Percentiles rank a stretch among this genome's conserved stretches.
phyloP scores from a whole-genome alignment of 23 red algal genomes.

The Pyropia yezoensis region DNA sequence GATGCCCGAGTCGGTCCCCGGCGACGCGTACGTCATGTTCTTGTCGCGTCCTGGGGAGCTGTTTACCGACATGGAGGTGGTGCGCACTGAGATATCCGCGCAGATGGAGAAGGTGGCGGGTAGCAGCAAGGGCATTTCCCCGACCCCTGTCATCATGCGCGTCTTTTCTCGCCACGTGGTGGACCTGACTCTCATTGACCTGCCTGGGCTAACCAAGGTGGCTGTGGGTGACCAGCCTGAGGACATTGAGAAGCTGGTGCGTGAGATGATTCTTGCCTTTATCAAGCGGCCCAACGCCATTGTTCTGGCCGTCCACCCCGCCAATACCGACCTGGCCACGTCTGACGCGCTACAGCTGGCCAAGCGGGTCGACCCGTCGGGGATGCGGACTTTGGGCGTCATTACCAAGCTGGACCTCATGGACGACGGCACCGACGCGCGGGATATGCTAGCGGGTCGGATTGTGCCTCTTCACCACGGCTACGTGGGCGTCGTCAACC shows the following conservation, averaged over 20 bases:
- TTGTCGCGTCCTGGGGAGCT: conserved; percentile 50
- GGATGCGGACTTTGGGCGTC: conserved; percentile 85
- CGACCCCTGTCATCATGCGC: conserved; percentile 83
- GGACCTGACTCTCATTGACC: conserved; percentile 92
- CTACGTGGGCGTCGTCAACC: conserved; percentile 92
- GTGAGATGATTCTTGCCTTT: conserved; percentile 86
- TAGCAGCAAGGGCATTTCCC: conserved; percentile 81
- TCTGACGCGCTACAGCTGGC: conserved; percentile 97
- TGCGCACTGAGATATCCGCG: conserved; percentile 68
- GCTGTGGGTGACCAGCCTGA: conserved; percentile 96
- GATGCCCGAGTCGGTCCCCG: not conserved
- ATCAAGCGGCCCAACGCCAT: conserved; percentile 89
- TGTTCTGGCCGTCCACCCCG: conserved; percentile 93
- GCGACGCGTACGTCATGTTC: conserved; percentile 78
- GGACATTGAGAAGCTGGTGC: conserved; percentile 90
- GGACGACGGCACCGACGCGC: conserved; percentile 94
- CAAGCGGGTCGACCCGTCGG: conserved; percentile 72
- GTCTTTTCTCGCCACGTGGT: conserved; percentile 91
- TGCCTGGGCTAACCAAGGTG: conserved; percentile 96
- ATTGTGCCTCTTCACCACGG: conserved; percentile 74
- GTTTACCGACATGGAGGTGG: conserved; percentile 62
- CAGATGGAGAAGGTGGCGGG: conserved; percentile 84
- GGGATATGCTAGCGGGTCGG: conserved; percentile 83
- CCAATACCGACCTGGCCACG: conserved; percentile 91
- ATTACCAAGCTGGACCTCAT: conserved; percentile 98